Evolutionary conservation across 2,329 filamentous ascomycete species (phyloP), one percentile per base, ranked within the genome.

Genomic region (Fusarium brachygibbosum): DNA sequence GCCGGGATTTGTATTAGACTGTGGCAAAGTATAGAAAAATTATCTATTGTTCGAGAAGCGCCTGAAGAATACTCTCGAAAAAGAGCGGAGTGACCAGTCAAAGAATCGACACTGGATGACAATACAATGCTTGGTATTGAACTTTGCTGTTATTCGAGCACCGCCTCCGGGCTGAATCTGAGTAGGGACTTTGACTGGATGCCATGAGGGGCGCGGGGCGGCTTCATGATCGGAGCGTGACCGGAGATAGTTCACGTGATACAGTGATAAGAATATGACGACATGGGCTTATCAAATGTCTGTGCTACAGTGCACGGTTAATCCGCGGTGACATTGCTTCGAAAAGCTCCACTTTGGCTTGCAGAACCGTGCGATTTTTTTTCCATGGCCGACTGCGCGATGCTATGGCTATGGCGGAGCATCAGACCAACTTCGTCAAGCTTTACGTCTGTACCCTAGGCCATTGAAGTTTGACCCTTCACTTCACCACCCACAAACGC

Each of bases 281-380:
- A 60, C 63, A 73, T 73, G 66, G 69, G 71, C n/a, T 34, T 52
- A 69, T 62, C 49, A 41, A 71, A 72, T 66, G 37, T 68, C 69
- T 69, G 71, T 35, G n/a, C 23, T 25, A 35, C 6, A 13, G 35
- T 10, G 13, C 21, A 58, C 73, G 73, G 71, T 38, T 72, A 75
- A 75, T 68, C 65, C 10, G 12, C 66, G 56, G 60, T 40, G 44
- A 21, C 48, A 57, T 19, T 29, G 21, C 10, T n/a, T 45, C 32
- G 10, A 28, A 17, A 6, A 31, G 60, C 58, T 58, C 67, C 66
- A 65, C 65, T 57, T 67, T 53, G 41, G 21, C 12, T 51, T 23
- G 4, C 46, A 51, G 45, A 41, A 54, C 64, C 57, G 65, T 74
- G 69, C 69, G 71, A 74, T 72, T 75, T 75, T 75, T 73, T 75